Base-by-base conservation (phyloP, 2,329 filamentous ascomycete genomes). In the Phoma sp. region DNA sequence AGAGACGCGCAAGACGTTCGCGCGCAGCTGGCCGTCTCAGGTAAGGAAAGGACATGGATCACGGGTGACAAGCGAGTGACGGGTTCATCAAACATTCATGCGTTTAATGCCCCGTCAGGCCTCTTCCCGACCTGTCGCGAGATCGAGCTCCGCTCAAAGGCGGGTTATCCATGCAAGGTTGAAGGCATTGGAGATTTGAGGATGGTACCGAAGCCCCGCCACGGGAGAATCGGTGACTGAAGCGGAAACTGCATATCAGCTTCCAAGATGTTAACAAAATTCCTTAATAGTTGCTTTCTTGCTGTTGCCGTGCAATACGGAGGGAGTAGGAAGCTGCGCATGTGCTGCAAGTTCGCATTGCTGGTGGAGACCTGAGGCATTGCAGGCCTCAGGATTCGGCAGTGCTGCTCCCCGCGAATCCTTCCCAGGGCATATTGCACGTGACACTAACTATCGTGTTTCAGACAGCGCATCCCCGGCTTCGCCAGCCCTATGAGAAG, bases 1-100 rank as follows among this genome's bases (percentile, higher is more conserved):
- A 56, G 55, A 51, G 56, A 57, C 50, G 58, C 53, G 56, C 60
- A 55, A 52, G 59, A 61, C 46, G 49, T 50, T 60, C 53, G 60
- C 59, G 64, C 61, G 60, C 68, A 64, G 54, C 43, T 67, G 67
- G 67, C 43, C 46, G 70, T 72, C 68, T 71, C 67, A 71, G 59
- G 67, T 65, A 65, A 61, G 63, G 59, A 65, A 52, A 36, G 50
- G 46, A 62, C 66, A 67, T 63, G 70, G 67, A 59, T 67, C 56
- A 65, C 52, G 59, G 67, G 65, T 67, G 68, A 64, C 59, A 54
- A 40, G 56, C 56, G 49, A 57, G 57, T 53, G 49, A 47, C 56
- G 57, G 61, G 59, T 57, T 62, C 62, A 69, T 72, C 67, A 71
- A 74, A 74, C 72, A 63, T 66, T 69, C 55, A 62, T 63, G 65